Percentiles rank a stretch among this genome's conserved stretches.
Evolutionary conservation across 306 rosid species (phyloP).

Genomic region (Dryas alaskensis): DNA sequence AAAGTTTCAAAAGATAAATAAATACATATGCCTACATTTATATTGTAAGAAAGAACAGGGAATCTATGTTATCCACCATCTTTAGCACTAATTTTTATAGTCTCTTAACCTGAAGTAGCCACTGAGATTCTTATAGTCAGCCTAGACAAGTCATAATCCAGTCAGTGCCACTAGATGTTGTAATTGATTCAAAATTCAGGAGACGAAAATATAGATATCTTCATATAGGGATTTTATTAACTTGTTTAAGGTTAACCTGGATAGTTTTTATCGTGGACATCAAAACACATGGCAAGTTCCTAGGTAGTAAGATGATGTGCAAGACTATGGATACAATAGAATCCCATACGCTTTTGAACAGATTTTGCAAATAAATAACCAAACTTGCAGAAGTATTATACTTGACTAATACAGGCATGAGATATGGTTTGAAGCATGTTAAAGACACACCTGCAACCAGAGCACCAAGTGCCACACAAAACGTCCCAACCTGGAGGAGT

Average conservation of each 20-base stretch:
- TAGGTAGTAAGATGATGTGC: not conserved
- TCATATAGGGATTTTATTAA: not conserved
- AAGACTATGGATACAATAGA: not conserved
- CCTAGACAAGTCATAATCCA: not conserved
- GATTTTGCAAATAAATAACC: not conserved
- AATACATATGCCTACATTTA: not conserved
- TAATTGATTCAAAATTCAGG: not conserved
- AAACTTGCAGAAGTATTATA: not conserved
- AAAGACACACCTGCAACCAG: slow-evolving; percentile 70
- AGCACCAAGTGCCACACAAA: slow-evolving; percentile 89
- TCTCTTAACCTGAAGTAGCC: not conserved
- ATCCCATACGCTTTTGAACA: not conserved
- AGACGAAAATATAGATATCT: not conserved
- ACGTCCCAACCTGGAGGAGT: slow-evolving; percentile 98
- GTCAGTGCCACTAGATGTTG: too few species aligned
- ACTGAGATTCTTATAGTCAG: not conserved
- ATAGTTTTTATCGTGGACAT: not conserved
- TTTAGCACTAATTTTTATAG: not conserved
- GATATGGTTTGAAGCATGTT: not conserved
- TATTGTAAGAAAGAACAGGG: not conserved
- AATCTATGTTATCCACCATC: not conserved
- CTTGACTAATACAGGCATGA: not conserved
- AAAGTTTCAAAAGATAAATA: not conserved
- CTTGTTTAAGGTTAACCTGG: not conserved
- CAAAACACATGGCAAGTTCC: not conserved